Percentiles rank a stretch among this genome's conserved stretches.
Evolutionary conservation across 1,284 basidiomycete genomes (phyloP).

Genomic region (Naganishia liquefaciens): DNA sequence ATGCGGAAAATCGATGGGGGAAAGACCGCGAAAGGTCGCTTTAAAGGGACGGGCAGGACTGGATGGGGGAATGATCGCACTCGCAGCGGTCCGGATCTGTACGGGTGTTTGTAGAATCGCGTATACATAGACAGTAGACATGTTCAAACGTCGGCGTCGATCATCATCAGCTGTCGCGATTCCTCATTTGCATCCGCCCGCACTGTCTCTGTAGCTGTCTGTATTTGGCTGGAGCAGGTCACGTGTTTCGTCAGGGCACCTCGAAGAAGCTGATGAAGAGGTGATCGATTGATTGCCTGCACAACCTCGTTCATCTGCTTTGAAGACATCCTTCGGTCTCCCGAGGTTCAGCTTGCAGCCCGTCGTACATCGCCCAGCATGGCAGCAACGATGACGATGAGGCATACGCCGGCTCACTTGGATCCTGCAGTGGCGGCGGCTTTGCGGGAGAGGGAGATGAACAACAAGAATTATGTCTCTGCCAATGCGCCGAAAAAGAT

Average conservation of each 20-base stretch:
- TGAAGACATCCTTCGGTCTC: too few relatives aligned
- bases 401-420: constrained; percentile 12
- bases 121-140: too few relatives aligned
- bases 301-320: neutral
- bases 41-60: neutral
- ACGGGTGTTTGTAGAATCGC: too few relatives aligned
- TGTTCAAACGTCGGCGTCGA: too few relatives aligned
- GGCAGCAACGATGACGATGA: constrained; percentile 19
- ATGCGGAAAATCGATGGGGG: neutral
- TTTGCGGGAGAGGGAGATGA: constrained; percentile 22
- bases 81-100: neutral
- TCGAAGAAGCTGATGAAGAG: neutral
- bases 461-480: constrained; percentile 74
- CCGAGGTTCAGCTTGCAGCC: too few relatives aligned
- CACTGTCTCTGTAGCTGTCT: too few relatives aligned
- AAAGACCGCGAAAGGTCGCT: neutral
- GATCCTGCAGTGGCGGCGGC: constrained; percentile 16
- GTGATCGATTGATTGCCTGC: neutral
- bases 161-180: too few relatives aligned
- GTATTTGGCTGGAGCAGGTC: constrained; percentile 1
- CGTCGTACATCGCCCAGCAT: neutral
- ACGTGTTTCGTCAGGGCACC: neutral
- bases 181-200: neutral
- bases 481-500: constrained; percentile 89
- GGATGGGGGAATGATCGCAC: too few relatives aligned